A percentile compares a stretch with the other conserved stretches of the same genome.
Conservation (phyloP, 768 basidiomycete genomes). For the Mycena albidolilacea region DNA sequence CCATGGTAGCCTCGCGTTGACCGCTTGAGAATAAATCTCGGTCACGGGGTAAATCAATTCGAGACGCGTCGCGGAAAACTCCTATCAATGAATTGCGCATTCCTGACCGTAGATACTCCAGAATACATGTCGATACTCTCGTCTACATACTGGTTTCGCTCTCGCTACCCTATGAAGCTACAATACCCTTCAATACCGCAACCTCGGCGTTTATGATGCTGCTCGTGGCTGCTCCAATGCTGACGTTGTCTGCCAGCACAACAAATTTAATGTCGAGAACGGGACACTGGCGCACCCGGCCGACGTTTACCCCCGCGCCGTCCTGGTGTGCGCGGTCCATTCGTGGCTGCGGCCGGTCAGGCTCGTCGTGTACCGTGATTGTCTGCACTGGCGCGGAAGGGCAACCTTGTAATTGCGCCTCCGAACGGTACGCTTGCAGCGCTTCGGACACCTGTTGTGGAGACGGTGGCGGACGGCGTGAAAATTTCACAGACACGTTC, state of each 20-base stretch:
- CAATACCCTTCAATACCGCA: conserved; percentile 84
- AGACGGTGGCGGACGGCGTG: conserved; percentile 83
- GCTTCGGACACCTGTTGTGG: conserved; percentile 92
- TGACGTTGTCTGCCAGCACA: conserved; percentile 92
- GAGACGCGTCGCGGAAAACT: too few species aligned
- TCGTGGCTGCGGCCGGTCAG: conserved; percentile 94
- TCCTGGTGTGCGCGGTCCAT: conserved; percentile 92
- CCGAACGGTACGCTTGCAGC: conserved; percentile 79
- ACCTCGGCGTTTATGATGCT: conserved; percentile 97
- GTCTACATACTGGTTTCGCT: too few species aligned
- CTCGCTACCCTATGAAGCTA: background rate
- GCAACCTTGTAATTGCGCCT: conserved; percentile 80
- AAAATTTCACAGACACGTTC: conserved; percentile 90
- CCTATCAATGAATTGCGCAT: too few species aligned
- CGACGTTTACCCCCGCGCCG: conserved; percentile 93
- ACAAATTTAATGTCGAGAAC: conserved; percentile 98
- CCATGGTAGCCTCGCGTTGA: conserved; percentile 21
- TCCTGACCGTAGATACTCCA: too few species aligned
- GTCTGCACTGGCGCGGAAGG: conserved; percentile 90
- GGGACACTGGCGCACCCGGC: conserved; percentile 89
- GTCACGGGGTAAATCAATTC: background rate
- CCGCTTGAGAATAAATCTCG: conserved; percentile 1
- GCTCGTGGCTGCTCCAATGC: conserved; percentile 96
- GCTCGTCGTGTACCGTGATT: conserved; percentile 93
- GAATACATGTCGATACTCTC: too few species aligned